These are phyloP conservation scores for Tripterygium wilfordii DNA, from an alignment of 177 flowering plant genomes.

Conservation along the genomic window DNA sequence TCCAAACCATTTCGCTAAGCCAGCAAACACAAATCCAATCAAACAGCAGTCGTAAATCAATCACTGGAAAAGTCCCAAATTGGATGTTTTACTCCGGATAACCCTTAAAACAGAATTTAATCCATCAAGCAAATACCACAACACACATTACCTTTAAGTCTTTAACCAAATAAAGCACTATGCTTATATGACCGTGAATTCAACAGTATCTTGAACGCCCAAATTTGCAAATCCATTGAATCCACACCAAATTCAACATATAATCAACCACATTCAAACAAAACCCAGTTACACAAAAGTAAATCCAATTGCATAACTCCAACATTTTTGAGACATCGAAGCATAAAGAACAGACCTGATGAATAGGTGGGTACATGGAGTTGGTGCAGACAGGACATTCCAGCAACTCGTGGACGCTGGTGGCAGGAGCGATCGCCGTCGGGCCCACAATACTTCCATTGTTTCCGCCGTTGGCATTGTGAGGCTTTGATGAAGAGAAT, in stretches of 20 bases:
- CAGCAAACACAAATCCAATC: too few species aligned
- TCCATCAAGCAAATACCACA: too few species aligned
- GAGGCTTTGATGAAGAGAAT: slow-evolving; percentile 30
- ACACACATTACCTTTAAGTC: too few species aligned
- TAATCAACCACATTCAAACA: not conserved
- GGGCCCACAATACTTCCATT: slow-evolving; percentile 45
- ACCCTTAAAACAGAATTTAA: too few species aligned
- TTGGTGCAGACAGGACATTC: slow-evolving; percentile 92
- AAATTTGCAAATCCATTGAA: not conserved
- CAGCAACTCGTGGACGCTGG: slow-evolving; percentile 81
- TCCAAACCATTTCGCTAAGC: too few species aligned
- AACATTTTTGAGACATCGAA: too few species aligned
- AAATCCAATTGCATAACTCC: too few species aligned
- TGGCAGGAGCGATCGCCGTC: slow-evolving; percentile 49
- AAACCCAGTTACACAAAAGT: not conserved
- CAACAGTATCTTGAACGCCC: not conserved
- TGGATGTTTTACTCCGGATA: too few species aligned
- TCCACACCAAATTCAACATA: not conserved
- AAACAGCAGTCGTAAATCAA: too few species aligned
- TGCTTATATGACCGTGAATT: too few species aligned
- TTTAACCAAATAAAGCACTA: too few species aligned
- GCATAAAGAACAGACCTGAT: slow-evolving; percentile 48
- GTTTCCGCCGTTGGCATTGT: slow-evolving; percentile 2
- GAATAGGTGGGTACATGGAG: slow-evolving; percentile 95
- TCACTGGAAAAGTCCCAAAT: too few species aligned